Evolutionary conservation across 1,284 basidiomycete genomes (phyloP), one percentile per base, ranked within the genome.

Genomic region (Melampsora abietis-canadensis): DNA sequence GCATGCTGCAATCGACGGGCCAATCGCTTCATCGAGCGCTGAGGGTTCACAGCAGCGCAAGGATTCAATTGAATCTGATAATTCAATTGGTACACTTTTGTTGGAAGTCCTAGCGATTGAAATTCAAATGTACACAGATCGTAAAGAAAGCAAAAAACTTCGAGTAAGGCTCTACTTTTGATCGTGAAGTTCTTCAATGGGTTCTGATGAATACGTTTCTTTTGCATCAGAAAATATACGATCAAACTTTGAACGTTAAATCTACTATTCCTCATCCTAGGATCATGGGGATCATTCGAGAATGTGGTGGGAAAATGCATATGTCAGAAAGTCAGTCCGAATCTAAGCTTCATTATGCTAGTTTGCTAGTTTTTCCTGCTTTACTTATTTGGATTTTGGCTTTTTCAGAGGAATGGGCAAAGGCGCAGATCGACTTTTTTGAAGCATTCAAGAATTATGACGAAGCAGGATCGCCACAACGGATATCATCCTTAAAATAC

Each of bases 231-330:
- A 92, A 97, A 82, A 96, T 98, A 68, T 99, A 98, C 84, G 92
- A 96, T 78, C 93, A 94, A 5, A 91, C 93, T 1, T 90, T 92
- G 78, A 87, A 89, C 69, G 92, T 99, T 74, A 90, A 92, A 69
- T 95, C 93, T 44, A 96, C 96, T 8, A 98, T 99, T 76, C 94
- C 95, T 12, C 96, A 98, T 83, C 96, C 96, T 8, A 88, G 94
- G 31, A 98, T 98, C 80, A 94, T 98, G 90, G 96, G 95, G 68
- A 92, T 98, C 69, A 98, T 99, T 83, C 92, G 94, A 80, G 96
- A 99, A 82, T 98, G 95, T 78, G 96, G 96, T 15, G 96, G 96
- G 8, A 99, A 98, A 84, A 99, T 99, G 96, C 97, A 96, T 92
- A 98, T 99, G 96, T 92, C 92, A 75, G 96, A 98, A 85, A 91